Evolutionary conservation across 2,329 filamentous ascomycete genomes (phyloP), one percentile per base, ranked within the genome.

Genomic region (Phaeosphaeriaceae sp.): DNA sequence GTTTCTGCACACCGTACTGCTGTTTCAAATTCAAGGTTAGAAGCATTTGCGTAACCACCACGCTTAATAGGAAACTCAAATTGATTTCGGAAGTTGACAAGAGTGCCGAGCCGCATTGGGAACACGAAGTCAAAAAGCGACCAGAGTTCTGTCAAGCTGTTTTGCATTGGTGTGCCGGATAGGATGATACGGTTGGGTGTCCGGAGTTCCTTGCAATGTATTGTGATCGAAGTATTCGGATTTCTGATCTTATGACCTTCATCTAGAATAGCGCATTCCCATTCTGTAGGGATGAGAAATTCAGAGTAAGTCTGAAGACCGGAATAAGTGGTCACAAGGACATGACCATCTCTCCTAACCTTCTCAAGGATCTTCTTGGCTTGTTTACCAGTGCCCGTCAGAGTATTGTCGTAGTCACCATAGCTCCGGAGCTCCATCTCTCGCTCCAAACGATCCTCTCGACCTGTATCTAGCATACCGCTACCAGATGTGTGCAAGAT

Each of bases 221-320:
- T 90, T 0, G 95, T 97, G 56, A 99, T 94, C 6, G 90, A 88
- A 0, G 94, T 92, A 64, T 97, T 95, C 0, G 94, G 94, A 62
- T 99, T 99, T 32, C 94, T 87, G 61, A 99, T 99, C 73, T 97
- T 97, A 76, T 99, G 95, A 3, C 95, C 94, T 78, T 99, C 94
- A 52, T 99, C 94, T 4, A 99, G 82, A 9, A 97, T 89, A 9
- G 92, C 92, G 70, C 95, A 97, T 16, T 88, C 90, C 94, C 94
- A 99, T 54, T 94, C 83, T 0, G 92, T 85, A 1, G 88, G 87
- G 28, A 95, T 87, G 17, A 99, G 77, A 28, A 93, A 81, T 41
- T 93, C 87, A 0, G 88, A 86, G 61, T 97, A 97, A 0, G 90
- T 94, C 66, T 97, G 92, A n/a, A 99, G 80, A 0, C 95, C 94